phyloP scores from a whole-genome alignment of 2,329 filamentous ascomycete genomes.

The Pyrenochaeta sp. region DNA sequence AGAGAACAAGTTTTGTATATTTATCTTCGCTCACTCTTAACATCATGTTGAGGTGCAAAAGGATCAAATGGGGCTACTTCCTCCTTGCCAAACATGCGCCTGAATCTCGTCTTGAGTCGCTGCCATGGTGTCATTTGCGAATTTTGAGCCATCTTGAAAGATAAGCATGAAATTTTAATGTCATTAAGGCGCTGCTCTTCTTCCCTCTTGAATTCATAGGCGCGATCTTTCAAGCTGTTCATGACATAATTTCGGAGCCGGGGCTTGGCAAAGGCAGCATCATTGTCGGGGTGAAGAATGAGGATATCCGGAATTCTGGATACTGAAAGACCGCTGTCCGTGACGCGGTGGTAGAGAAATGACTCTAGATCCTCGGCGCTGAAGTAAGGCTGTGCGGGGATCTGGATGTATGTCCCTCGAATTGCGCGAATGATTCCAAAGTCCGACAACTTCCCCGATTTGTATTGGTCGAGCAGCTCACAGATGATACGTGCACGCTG shows the following conservation, averaged over 20 bases:
- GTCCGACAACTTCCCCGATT: conserved; percentile 12
- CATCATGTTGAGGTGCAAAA: conserved; percentile 3
- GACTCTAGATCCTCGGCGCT: conserved; percentile 9
- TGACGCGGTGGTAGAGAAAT: conserved; percentile 18
- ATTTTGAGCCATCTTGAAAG: conserved; percentile 6
- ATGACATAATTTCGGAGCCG: background rate
- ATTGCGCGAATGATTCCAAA: conserved; percentile 19
- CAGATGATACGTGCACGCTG: conserved; percentile 15
- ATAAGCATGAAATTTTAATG: background rate
- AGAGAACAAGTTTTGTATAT: background rate
- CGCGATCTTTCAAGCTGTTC: conserved; percentile 1
- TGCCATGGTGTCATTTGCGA: conserved; percentile 8
- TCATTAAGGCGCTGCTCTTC: conserved; percentile 11
- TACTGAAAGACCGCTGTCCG: conserved; percentile 6
- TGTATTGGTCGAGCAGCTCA: conserved; percentile 3
- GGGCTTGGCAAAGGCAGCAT: background rate
- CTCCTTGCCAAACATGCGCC: conserved; percentile 11
- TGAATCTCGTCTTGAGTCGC: conserved; percentile 2
- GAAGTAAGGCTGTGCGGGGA: conserved; percentile 8
- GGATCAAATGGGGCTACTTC: conserved; percentile 15
- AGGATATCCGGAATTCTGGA: conserved; percentile 16
- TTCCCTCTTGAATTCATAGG: conserved; percentile 9
- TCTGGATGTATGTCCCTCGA: conserved; percentile 14
- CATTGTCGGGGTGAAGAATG: conserved; percentile 17
- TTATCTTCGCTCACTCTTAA: background rate